These are phyloP conservation scores for Mortierella polycephala DNA, from an alignment of 371 early-diverging fungal genomes.

Conservation along the genomic window DNA sequence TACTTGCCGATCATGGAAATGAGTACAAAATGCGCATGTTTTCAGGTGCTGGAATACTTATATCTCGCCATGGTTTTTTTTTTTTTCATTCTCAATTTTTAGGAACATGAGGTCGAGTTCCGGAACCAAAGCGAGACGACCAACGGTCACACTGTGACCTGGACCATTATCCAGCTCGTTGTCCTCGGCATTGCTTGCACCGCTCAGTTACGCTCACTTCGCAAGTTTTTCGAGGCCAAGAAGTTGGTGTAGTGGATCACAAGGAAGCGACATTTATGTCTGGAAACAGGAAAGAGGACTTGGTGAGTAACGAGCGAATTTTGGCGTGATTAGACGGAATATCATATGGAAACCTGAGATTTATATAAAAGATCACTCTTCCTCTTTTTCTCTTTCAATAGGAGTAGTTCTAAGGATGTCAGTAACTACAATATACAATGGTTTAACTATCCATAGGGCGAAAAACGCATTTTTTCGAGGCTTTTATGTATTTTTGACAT, in stretches of 20 bases:
- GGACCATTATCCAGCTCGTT: slow-evolving; percentile 89
- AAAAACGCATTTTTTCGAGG: too few species aligned
- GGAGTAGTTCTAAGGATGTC: too few species aligned
- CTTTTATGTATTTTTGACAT: too few species aligned
- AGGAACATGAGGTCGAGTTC: slow-evolving; percentile 92
- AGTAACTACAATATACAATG: too few species aligned
- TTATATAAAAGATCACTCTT: too few species aligned
- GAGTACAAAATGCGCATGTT: background rate
- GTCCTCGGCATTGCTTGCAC: slow-evolving; percentile 84
- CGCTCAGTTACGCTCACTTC: slow-evolving; percentile 92
- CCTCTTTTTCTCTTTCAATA: too few species aligned
- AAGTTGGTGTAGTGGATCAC: slow-evolving; percentile 77
- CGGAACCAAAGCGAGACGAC: slow-evolving; percentile 84
- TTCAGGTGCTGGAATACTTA: background rate
- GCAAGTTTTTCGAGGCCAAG: slow-evolving; percentile 93
- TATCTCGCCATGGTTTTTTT: background rate
- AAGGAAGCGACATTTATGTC: too few species aligned
- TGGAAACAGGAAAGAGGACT: background rate
- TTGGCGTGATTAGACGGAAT: background rate
- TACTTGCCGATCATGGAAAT: background rate
- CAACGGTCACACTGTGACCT: slow-evolving; percentile 87
- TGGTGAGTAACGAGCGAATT: background rate
- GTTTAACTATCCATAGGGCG: too few species aligned
- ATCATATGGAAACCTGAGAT: too few species aligned
- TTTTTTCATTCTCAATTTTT: background rate